Percentiles rank a stretch among this genome's conserved stretches.
Evolutionary conservation across 2,329 filamentous ascomycete species (phyloP).

Genomic region (Dactylellina sp.): DNA sequence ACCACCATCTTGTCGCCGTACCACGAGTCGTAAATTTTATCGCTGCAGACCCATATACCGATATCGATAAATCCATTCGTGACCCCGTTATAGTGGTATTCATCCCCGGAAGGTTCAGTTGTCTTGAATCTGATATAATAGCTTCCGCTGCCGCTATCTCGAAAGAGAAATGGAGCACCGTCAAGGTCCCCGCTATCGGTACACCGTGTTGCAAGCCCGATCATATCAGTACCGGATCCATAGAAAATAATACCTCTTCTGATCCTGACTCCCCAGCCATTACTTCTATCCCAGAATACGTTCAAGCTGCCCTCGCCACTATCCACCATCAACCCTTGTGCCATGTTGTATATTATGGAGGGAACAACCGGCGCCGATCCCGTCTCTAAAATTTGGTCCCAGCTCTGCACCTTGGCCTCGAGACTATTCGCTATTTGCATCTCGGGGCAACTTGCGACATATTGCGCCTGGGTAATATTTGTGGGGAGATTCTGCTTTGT

Average conservation of each 20-base stretch:
- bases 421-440: not conserved
- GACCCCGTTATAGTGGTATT: no score
- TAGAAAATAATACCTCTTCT: not conserved
- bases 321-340: not conserved
- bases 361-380: not conserved
- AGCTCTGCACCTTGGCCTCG: not conserved
- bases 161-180: not conserved
- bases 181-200: not conserved
- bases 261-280: constrained; percentile 2
- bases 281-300: constrained; percentile 18
- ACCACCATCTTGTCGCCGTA: no score
- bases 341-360: constrained; percentile 5
- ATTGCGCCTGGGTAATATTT: not conserved
- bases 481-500: not conserved
- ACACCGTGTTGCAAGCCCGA: not conserved
- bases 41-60: not conserved
- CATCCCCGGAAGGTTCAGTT: not conserved
- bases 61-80: no score
- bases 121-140: constrained; percentile 2
- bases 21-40: no score
- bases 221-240: not conserved
- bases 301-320: not conserved
- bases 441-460: not conserved
- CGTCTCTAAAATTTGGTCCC: constrained; percentile 7
- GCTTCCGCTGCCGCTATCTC: not conserved